phyloP scores from a whole-genome alignment of 495 filamentous ascomycete species.

The Gamarada debralockiae region DNA sequence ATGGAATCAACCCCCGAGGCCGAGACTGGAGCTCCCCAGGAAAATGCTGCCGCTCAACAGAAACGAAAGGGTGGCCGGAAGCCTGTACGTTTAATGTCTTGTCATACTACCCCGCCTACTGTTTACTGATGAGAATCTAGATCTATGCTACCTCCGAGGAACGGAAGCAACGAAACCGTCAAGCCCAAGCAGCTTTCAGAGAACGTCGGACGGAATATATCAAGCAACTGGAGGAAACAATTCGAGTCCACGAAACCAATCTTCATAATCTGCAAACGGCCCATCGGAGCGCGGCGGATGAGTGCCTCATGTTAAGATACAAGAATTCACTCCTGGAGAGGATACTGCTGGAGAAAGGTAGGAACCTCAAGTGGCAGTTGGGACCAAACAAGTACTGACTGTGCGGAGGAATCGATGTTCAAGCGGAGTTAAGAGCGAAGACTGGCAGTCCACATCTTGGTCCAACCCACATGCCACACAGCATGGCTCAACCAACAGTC shows the following conservation, averaged over 20 bases:
- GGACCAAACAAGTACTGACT: background rate
- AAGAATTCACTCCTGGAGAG: conserved; percentile 96
- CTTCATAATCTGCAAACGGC: conserved; percentile 89
- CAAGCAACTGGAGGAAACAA: conserved; percentile 96
- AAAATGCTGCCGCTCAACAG: conserved; percentile 36
- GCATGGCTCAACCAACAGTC: conserved; percentile 61
- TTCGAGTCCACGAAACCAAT: conserved; percentile 94
- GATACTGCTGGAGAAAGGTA: conserved; percentile 94
- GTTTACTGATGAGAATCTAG: conserved; percentile 39
- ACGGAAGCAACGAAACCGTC: conserved; percentile 94
- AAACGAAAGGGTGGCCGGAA: conserved; percentile 98
- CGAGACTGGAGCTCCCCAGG: conserved; percentile 33
- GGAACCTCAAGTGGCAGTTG: background rate
- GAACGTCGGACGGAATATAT: conserved; percentile 98
- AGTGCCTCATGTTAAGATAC: conserved; percentile 96
- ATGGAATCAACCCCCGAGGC: conserved; percentile 51
- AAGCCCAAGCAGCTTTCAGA: conserved; percentile 95
- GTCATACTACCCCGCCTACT: conserved; percentile 24
- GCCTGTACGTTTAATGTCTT: conserved; percentile 69
- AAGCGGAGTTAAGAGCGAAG: conserved; percentile 89
- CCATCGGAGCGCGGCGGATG: conserved; percentile 91
- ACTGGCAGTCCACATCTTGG: conserved; percentile 69
- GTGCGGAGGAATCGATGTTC: conserved; percentile 83
- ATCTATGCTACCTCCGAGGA: conserved; percentile 99
- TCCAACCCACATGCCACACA: conserved; percentile 58